These are phyloP conservation scores for Pseudogymnoascus sp. DNA, from an alignment of 2,329 filamentous ascomycete genomes.

Conservation along the genomic window DNA sequence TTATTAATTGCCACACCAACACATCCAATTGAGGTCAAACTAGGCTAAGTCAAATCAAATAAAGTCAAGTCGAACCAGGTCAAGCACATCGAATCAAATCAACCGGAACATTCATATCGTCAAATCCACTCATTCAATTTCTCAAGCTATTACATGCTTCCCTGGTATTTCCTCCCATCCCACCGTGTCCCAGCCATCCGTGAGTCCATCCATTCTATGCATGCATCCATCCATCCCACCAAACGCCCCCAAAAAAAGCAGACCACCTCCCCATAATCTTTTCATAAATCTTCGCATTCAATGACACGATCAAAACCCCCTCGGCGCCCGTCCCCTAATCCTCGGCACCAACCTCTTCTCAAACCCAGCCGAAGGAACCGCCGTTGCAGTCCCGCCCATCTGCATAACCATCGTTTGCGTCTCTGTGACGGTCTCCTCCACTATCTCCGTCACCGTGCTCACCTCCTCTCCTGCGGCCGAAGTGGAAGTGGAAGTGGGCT, in stretches of 20 bases:
- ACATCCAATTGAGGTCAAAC: too few species aligned
- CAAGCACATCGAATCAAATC: not conserved
- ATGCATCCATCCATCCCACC: not conserved
- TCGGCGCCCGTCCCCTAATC: not conserved
- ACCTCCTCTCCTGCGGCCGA: not conserved
- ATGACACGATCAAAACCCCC: not conserved
- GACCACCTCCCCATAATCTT: not conserved
- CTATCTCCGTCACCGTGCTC: not conserved
- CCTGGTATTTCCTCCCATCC: not conserved
- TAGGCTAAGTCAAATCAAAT: not conserved
- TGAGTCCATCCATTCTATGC: not conserved
- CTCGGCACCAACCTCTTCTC: not conserved
- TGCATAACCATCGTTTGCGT: not conserved
- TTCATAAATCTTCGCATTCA: not conserved
- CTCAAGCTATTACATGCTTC: not conserved
- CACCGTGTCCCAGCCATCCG: not conserved
- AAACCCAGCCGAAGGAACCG: not conserved
- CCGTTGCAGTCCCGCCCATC: not conserved
- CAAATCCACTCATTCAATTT: not conserved
- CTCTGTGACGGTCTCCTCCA: not conserved
- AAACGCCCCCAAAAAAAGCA: not conserved
- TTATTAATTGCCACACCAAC: too few species aligned
- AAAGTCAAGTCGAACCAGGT: not conserved
- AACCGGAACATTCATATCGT: not conserved
- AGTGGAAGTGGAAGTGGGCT: not conserved